Evolutionary conservation across 2,329 filamentous ascomycete species (phyloP), one percentile per base, ranked within the genome.

Genomic region (Beauveria asiatica): DNA sequence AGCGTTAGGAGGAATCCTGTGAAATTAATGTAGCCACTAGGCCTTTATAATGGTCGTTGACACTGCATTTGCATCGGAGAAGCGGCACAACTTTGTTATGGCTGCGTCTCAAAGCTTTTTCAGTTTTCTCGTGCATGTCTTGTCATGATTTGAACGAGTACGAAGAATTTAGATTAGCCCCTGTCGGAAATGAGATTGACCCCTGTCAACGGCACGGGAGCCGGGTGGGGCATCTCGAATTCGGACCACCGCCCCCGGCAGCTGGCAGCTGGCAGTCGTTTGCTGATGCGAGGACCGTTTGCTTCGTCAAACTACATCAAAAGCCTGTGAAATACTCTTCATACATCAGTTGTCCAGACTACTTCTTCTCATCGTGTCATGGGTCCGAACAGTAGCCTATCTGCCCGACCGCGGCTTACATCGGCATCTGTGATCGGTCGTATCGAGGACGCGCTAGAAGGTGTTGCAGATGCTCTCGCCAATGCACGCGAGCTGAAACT

Each of bases 371-470:
- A 33, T 10, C 1, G 5, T 7, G 23, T 3, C 7, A 58, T 58
- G 56, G 48, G 25, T 25, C 2, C 19, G 11, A 51, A 11, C 19
- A n/a, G n/a, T 10, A 37, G 48, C 13, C 25, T 52, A 19, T n/a
- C 41, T 37, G 30, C 41, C 3, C n/a, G 19, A 23, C 21, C 42
- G 10, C 50, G 21, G 21, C 30, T 39, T 13, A 6, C 57, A 11
- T 49, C 57, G 27, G 72, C 70, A 10, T 60, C 59, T 1, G 64
- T 73, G 7, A 64, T 75, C 27, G 62, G 70, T 50, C 67, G 69
- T 48, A 75, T 77, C n/a, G 75, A 76, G 56, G 62, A 63, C 44
- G 64, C 74, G 19, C 57, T 76, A 16, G 69, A 70, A 55, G 60
- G 61, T 13, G 62, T 74, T 33, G 54, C 73, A 16, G 66, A 71